Conservation (phyloP, 257 asterid genomes). For the Asclepias syriaca region DNA sequence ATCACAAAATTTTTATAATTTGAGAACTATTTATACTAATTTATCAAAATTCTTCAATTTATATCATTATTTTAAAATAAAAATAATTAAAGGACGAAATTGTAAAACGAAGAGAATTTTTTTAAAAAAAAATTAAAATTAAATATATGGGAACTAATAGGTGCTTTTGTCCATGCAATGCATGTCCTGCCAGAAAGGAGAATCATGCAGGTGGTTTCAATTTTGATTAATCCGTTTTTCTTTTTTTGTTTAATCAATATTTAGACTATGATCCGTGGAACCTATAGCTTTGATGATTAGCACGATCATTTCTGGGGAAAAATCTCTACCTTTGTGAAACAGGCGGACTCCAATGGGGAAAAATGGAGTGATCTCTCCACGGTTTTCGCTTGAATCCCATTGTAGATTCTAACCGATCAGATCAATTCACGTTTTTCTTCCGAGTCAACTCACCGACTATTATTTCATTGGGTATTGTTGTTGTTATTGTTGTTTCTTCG, state of each 20-base stretch:
- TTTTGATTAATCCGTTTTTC: neutral
- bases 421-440: slow-evolving; percentile 7
- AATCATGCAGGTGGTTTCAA: slow-evolving; percentile 4
- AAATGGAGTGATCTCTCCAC: slow-evolving; percentile 9
- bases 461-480: neutral
- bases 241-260: too few relatives aligned
- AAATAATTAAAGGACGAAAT: too few relatives aligned
- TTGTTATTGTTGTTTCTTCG: neutral
- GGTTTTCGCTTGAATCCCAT: slow-evolving; percentile 12
- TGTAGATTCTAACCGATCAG: slow-evolving; percentile 13
- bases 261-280: neutral
- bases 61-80: too few relatives aligned
- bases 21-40: too few relatives aligned
- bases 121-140: neutral
- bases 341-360: slow-evolving; percentile 4
- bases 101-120: too few relatives aligned
- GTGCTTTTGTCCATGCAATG: neutral
- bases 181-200: neutral
- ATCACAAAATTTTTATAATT: too few relatives aligned
- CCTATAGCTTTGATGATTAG: neutral
- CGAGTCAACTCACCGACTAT: slow-evolving; percentile 14
- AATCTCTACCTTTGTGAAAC: neutral
- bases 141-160: neutral
- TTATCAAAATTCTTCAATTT: too few relatives aligned
- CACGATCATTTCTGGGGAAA: neutral